Conservation (phyloP, 2,329 filamentous ascomycete genomes). For the Colletotrichum costaricense region DNA sequence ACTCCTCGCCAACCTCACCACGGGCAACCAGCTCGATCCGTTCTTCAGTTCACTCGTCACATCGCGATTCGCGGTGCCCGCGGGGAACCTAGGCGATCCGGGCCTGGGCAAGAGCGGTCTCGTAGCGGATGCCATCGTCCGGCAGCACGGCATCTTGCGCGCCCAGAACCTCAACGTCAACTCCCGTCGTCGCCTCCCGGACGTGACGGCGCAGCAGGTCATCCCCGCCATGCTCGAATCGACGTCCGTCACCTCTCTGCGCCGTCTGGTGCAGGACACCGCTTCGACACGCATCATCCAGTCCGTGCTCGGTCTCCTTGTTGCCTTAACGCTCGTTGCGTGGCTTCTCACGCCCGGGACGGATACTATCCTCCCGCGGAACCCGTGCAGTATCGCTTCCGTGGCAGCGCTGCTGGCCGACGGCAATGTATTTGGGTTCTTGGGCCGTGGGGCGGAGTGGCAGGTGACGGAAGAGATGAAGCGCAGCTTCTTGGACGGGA, state of each 20-base stretch:
- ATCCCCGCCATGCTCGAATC: conserved; percentile 32
- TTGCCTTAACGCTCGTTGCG: conserved; percentile 41
- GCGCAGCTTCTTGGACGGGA: conserved; percentile 38
- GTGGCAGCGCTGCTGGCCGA: conserved; percentile 49
- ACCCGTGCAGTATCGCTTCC: conserved; percentile 49
- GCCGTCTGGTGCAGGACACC: conserved; percentile 43
- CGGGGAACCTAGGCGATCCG: conserved; percentile 39
- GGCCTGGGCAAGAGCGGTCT: conserved; percentile 29
- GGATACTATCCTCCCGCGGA: conserved; percentile 41
- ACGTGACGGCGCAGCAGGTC: conserved; percentile 10
- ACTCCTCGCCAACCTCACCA: conserved; percentile 41
- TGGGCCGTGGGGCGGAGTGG: conserved; percentile 43
- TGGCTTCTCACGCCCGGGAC: conserved; percentile 44
- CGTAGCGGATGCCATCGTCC: conserved; percentile 46
- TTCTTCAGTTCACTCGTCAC: conserved; percentile 50
- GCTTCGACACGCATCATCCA: conserved; percentile 48
- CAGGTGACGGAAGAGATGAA: conserved; percentile 36
- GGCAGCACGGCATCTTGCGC: conserved; percentile 50
- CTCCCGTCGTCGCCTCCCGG: conserved; percentile 33
- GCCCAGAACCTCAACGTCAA: conserved; percentile 47
- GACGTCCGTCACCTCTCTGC: conserved; percentile 31
- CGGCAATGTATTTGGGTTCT: conserved; percentile 47
- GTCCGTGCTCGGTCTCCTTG: conserved; percentile 43
- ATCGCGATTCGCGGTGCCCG: conserved; percentile 47
- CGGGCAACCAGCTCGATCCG: conserved; percentile 44